phyloP scores from a whole-genome alignment of 129 eudicot species.

The Gnaphalium uliginosum region DNA sequence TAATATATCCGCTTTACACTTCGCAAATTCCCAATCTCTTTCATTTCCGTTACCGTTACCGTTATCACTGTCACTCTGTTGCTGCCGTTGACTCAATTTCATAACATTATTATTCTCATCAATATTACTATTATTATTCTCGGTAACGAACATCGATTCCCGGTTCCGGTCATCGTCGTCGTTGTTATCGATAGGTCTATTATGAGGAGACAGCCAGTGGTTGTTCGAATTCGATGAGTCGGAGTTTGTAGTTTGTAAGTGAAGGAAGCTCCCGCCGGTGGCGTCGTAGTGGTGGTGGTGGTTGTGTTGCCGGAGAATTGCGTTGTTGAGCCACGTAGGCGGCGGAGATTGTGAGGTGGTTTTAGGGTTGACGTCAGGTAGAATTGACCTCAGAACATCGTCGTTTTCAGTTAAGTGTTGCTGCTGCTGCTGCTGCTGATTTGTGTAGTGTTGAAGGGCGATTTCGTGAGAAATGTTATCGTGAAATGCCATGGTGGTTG shows the following conservation, averaged over 20 bases:
- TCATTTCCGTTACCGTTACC: slow-evolving; percentile 25
- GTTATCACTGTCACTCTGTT: slow-evolving; percentile 36
- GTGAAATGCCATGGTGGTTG: slow-evolving; percentile 54
- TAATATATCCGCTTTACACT: slow-evolving; percentile 77
- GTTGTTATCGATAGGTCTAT: slow-evolving; percentile 34
- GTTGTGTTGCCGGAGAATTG: slow-evolving; percentile 57
- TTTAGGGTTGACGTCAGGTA: slow-evolving; percentile 38
- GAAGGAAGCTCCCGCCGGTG: slow-evolving; percentile 41
- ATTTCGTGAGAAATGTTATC: slow-evolving; percentile 72
- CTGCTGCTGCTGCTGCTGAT: slow-evolving; percentile 21
- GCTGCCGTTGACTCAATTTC: slow-evolving; percentile 35
- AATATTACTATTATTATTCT: slow-evolving; percentile 26
- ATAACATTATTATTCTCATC: slow-evolving; percentile 32
- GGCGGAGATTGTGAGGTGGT: slow-evolving; percentile 32
- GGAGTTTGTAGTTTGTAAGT: slow-evolving; percentile 50
- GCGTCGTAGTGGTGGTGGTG: slow-evolving; percentile 35
- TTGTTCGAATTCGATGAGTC: slow-evolving; percentile 57
- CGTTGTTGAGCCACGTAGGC: slow-evolving; percentile 59
- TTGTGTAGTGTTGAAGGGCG: slow-evolving; percentile 63
- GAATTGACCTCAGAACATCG: slow-evolving; percentile 38
- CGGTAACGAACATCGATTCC: slow-evolving; percentile 39
- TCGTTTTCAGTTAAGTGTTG: slow-evolving; percentile 39
- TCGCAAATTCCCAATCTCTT: slow-evolving; percentile 63
- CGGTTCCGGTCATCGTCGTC: slow-evolving; percentile 39
- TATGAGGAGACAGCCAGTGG: slow-evolving; percentile 61